Percentiles rank a stretch among this genome's conserved stretches.
Evolutionary conservation across 139 green algal genomes (phyloP).

Genomic region (Astrephomene gubernaculifera): DNA sequence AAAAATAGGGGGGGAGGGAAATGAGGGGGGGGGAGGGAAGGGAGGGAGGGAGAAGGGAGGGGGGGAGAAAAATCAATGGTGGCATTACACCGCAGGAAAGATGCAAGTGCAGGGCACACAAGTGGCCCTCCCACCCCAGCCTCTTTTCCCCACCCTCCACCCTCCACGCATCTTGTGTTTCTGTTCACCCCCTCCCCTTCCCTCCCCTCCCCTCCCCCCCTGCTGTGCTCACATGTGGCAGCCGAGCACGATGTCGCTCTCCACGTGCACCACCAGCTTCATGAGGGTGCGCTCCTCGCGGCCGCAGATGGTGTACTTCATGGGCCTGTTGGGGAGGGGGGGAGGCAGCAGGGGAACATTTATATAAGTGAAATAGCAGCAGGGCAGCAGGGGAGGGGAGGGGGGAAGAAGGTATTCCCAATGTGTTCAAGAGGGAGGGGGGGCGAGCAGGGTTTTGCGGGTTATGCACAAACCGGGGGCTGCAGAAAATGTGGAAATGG

Average conservation of each 20-base stretch:
- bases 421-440: no score
- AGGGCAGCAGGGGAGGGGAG: background rate
- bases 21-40: background rate
- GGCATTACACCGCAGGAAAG: no score
- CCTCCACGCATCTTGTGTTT: background rate
- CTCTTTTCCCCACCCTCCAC: background rate
- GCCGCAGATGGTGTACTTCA: slow-evolving; percentile 92
- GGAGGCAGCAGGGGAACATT: background rate
- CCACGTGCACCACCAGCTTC: slow-evolving; percentile 91
- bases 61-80: no score
- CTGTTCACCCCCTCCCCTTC: background rate
- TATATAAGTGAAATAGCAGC: background rate
- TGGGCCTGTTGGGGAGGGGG: slow-evolving; percentile 62
- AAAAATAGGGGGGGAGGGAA: background rate
- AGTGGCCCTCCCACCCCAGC: background rate
- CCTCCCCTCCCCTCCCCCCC: background rate
- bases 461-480: no score
- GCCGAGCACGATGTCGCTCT: slow-evolving; percentile 85
- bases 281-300: slow-evolving; percentile 84
- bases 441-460: no score
- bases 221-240: slow-evolving; percentile 83
- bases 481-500: no score
- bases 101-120: background rate
- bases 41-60: background rate
- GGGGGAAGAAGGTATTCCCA: background rate